Evolutionary conservation across 768 basidiomycete species (phyloP).

Genomic region (Russula vinacea): DNA sequence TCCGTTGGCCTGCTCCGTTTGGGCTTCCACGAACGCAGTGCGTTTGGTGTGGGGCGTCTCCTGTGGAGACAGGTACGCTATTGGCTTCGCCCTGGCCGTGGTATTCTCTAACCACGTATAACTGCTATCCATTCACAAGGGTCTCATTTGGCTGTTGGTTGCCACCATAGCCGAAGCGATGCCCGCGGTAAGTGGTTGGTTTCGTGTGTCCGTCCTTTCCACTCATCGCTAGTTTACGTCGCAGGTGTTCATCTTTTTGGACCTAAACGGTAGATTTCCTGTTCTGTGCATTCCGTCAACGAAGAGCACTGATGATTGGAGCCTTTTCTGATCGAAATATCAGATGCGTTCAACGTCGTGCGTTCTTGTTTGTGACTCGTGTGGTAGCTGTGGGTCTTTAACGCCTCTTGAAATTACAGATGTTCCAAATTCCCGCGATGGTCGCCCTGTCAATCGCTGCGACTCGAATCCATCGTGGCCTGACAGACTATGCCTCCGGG

Average conservation of each 20-base stretch:
- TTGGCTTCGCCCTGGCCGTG: not conserved
- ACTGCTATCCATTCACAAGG: not conserved
- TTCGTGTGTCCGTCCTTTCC: too few species aligned
- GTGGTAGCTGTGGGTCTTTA: too few species aligned
- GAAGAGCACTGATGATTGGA: not conserved
- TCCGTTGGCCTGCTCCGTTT: not conserved
- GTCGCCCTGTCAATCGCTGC: not conserved
- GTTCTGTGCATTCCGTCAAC: too few species aligned
- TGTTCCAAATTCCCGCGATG: not conserved
- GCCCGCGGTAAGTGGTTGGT: not conserved
- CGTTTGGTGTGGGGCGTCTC: not conserved
- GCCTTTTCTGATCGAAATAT: not conserved
- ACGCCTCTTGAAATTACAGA: not conserved
- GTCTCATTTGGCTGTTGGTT: conserved; percentile 5
- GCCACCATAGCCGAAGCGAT: not conserved
- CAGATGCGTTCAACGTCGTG: not conserved
- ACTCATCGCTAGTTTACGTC: not conserved
- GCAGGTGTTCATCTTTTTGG: conserved; percentile 4
- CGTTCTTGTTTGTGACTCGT: not conserved
- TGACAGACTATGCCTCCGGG: not conserved
- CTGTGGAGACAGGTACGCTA: conserved; percentile 4
- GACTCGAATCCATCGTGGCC: not conserved
- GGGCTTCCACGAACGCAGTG: not conserved
- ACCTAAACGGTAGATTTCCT: not conserved
- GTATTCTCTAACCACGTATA: not conserved